Conservation (phyloP, 2,329 filamentous ascomycete species). For the Coniochaeta sp. region DNA sequence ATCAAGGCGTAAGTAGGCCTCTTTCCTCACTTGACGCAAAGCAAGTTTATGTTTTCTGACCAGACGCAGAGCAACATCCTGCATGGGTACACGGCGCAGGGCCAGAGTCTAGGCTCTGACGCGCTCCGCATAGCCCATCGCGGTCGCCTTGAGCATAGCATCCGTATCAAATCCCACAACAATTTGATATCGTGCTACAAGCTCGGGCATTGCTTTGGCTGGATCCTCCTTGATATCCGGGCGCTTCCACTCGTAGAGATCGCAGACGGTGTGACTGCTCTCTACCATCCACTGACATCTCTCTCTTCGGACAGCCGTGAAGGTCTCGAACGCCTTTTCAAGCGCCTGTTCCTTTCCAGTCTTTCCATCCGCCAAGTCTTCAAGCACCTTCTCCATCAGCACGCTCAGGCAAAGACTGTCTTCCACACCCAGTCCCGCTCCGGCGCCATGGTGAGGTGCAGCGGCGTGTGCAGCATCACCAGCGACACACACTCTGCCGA, state of each 20-base stretch:
- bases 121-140: too few species aligned
- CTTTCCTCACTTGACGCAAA: too few species aligned
- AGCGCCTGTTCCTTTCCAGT: conserved; percentile 21
- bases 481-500: conserved; percentile 38
- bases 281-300: conserved; percentile 41
- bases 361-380: too few species aligned
- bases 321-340: conserved; percentile 40
- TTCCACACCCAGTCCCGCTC: conserved; percentile 51
- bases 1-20: too few species aligned
- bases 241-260: conserved; percentile 37
- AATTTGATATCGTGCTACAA: too few species aligned
- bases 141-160: too few species aligned
- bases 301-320: conserved; percentile 40
- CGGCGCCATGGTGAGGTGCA: conserved; percentile 53
- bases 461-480: conserved; percentile 60
- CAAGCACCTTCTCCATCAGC: conserved; percentile 36
- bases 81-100: too few species aligned
- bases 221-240: conserved; percentile 26
- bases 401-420: conserved; percentile 36
- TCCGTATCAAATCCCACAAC: too few species aligned
- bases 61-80: too few species aligned
- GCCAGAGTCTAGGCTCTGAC: too few species aligned
- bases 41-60: too few species aligned
- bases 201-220: too few species aligned
- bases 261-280: conserved; percentile 40